phyloP scores from a whole-genome alignment of 1,284 basidiomycete species.

The Rhodotorula mucilaginosa region DNA sequence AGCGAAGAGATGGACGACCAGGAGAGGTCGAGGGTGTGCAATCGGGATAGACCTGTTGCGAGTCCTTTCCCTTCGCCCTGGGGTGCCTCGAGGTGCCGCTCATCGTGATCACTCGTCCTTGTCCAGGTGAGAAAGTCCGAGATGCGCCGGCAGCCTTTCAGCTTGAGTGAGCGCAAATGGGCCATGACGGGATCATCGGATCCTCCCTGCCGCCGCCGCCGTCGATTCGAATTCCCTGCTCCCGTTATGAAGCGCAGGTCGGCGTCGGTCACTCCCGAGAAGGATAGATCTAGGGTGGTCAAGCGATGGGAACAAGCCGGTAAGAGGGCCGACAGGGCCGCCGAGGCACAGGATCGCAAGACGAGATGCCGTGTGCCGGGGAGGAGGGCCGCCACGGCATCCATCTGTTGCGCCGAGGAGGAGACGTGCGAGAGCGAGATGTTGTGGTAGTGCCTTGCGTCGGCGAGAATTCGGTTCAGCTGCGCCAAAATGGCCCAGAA shows the following conservation, averaged over 20 bases:
- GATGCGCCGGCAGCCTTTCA: constrained; percentile 1
- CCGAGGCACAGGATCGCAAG: background rate
- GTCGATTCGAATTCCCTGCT: background rate
- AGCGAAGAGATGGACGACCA: constrained; percentile 9
- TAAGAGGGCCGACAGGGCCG: background rate
- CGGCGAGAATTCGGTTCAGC: background rate
- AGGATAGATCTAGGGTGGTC: constrained; percentile 4
- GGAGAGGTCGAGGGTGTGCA: constrained; percentile 13
- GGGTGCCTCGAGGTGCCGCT: too few species aligned
- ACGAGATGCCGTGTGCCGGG: background rate
- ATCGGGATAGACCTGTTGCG: background rate
- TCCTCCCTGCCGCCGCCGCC: background rate
- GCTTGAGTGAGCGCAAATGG: background rate
- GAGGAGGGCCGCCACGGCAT: background rate
- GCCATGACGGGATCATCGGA: background rate
- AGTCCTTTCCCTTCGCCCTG: background rate
- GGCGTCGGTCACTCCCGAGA: constrained; percentile 4
- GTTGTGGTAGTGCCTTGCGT: background rate
- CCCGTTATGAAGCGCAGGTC: background rate
- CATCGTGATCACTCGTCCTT: background rate
- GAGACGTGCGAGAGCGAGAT: background rate
- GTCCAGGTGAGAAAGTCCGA: background rate
- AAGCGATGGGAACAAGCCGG: background rate
- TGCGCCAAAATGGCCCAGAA: background rate
- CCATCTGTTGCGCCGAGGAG: background rate